Evolutionary conservation across 148 eudicot genomes (phyloP), one percentile per base, ranked within the genome.

Genomic region (Talinum fruticosum): DNA sequence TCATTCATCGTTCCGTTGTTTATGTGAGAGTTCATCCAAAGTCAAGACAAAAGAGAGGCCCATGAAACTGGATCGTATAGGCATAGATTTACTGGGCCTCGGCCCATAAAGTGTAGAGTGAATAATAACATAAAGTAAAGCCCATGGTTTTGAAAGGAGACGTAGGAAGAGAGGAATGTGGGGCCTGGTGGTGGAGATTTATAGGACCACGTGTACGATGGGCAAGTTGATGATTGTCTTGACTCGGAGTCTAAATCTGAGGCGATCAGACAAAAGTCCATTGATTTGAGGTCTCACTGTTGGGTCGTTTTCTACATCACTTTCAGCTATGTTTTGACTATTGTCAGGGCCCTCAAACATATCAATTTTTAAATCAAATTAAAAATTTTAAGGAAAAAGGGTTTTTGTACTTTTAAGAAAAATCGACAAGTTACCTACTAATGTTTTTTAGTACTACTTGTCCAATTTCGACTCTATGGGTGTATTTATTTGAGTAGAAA

Each of bases 81-180:
- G 57, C 57, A 0, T 0, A 2, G 3, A 3, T 0, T 5, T 8
- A 66, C 8, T n/a, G 71, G 23, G 57, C n/a, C 23, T 18, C 10
- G 28, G 78, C 78, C 78, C 78, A 80, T 23, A 0, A 19, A 2
- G 8, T 51, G 15, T 51, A 57, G 10, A 5, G 10, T 41, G 5
- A 41, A 41, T 41, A 41, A 10, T 49, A 49, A 18, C 18, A 49
- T 3, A 49, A 49, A 32, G 2, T 32, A n/a, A 51, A 57, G 51
- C 61, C 80, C 78, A 74, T 74, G 81, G 75, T 78, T 10, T 78
- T 34, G 51, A 72, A 81, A 72, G 54, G 49, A 47, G 45, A 75
- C 47, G 10, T 0, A 23, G 57, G 23, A 51, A 2, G 6, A 4
- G 57, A 51, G 6, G 57, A 51, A 19, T 16, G 64, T 59, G 64